A percentile compares a stretch with the other conserved stretches of the same genome.
phyloP scores from a whole-genome alignment of 2,329 filamentous ascomycete species.

The Paraconiothyrium sp. region DNA sequence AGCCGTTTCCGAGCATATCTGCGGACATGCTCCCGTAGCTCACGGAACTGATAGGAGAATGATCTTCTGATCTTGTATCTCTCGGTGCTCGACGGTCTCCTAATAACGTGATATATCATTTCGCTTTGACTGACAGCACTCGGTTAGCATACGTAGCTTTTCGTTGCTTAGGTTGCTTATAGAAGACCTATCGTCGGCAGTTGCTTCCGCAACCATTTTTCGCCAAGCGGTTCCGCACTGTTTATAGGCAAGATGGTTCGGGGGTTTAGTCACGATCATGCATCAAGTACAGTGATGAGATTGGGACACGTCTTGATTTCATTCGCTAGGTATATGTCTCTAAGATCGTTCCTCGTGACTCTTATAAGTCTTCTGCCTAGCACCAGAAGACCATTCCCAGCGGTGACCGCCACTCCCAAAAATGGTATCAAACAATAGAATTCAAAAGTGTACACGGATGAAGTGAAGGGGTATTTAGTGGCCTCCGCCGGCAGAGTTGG shows the following conservation, averaged over 20 bases:
- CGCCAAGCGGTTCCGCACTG: not conserved
- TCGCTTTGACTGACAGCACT: too few relatives aligned
- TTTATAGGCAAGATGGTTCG: not conserved
- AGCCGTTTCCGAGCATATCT: too few relatives aligned
- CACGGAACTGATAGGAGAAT: too few relatives aligned
- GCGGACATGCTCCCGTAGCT: too few relatives aligned
- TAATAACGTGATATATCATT: not conserved
- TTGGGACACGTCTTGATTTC: not conserved
- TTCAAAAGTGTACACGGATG: not conserved
- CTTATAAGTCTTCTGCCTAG: not conserved
- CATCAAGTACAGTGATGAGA: not conserved
- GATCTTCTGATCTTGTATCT: too few relatives aligned
- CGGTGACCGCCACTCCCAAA: not conserved
- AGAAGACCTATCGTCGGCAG: too few relatives aligned
- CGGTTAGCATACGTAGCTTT: too few relatives aligned
- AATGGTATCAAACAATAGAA: not conserved
- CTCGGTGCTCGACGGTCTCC: too few relatives aligned
- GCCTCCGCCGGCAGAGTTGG: slow-evolving; percentile 33
- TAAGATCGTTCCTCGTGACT: not conserved
- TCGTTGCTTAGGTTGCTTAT: too few relatives aligned
- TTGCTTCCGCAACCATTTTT: too few relatives aligned
- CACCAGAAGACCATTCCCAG: not conserved
- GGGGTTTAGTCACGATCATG: not conserved
- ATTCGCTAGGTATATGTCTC: not conserved
- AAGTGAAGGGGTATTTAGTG: not conserved